Conservation (phyloP, 768 basidiomycete species). For the Xerocomus brunneocitrinus region DNA sequence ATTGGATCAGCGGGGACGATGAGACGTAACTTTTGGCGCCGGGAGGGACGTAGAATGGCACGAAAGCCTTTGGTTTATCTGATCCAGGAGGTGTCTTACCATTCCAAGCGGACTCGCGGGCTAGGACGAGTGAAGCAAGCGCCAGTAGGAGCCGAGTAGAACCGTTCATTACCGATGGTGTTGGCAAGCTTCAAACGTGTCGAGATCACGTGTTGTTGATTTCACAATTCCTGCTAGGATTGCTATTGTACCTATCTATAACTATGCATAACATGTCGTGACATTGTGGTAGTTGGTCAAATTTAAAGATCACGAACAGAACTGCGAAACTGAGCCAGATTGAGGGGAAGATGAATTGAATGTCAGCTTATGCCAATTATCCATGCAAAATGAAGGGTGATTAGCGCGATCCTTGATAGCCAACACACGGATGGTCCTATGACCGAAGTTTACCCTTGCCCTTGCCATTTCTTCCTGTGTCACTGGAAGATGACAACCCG, state of each 20-base stretch:
- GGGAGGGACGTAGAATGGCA: constrained; percentile 69
- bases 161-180: constrained; percentile 6
- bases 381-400: constrained; percentile 25
- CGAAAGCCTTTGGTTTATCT: constrained; percentile 43
- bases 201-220: constrained; percentile 23
- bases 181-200: background rate
- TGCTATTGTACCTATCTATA: constrained; percentile 33
- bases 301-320: constrained; percentile 18
- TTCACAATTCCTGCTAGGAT: constrained; percentile 15
- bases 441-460: constrained; percentile 63
- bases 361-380: constrained; percentile 27
- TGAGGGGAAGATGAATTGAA: constrained; percentile 25
- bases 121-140: constrained; percentile 4
- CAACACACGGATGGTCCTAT: constrained; percentile 22
- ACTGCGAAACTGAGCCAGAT: constrained; percentile 17
- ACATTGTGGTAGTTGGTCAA: constrained; percentile 19
- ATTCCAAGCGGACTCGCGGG: constrained; percentile 60
- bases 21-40: constrained; percentile 71
- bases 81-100: constrained; percentile 52
- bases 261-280: constrained; percentile 29
- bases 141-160: constrained; percentile 2
- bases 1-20: constrained; percentile 60
- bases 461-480: constrained; percentile 41
- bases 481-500: constrained; percentile 17
- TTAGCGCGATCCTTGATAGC: constrained; percentile 9